Base-by-base conservation (phyloP, 352 stramenopile species). In the Phytophthora citrophthora region DNA sequence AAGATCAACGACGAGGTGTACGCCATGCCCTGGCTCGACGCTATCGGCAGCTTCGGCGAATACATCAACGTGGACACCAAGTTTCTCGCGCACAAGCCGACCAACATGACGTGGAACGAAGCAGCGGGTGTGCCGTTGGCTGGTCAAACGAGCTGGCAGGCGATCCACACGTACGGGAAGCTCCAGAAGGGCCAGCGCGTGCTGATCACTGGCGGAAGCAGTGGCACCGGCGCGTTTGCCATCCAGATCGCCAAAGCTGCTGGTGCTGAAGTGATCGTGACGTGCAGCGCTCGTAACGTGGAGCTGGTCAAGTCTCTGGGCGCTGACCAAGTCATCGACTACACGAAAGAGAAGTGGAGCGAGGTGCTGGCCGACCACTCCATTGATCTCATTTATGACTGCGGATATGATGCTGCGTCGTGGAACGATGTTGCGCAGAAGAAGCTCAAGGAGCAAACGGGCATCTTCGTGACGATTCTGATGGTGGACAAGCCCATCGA, bases 161-260 rank as follows among this genome's bases (percentile, higher is more conserved):
- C 70, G 51, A 20, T 41, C 36, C 13, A 20, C 13, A 41, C 36
- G 13, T 54, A 54, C 52, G 48, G 63, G 24, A 68, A 67, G 29
- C 49, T 72, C 29, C 61, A 74, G 45, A 61, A 36, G 46, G 73
- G 45, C n/a, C 54, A 68, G 20, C 52, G 57, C 16, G 62, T 90
- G 43, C 53, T 91, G 4, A 68, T 91, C 10, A 16, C 49, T 13
- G 51, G 51, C 13, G 81, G 82, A n/a, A 86, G 75, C 64, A 82
- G 83, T 27, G 74, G 78, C 41, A 83, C 81, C 13, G 86, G 86
- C 8, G 24, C 77, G 4, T 77, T 80, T 23, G 83, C 54, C 11
- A 45, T 88, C 24, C 83, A 92, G 43, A 70, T 94, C 47, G 76
- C 81, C 36, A 86, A 86, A 61, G 61, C 61, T 3, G 13, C 72